Percentiles rank a stretch among this genome's conserved stretches.
These are phyloP conservation scores for Grosmannia penicillata DNA, from an alignment of 2,329 filamentous ascomycete genomes.

Conservation along the genomic window DNA sequence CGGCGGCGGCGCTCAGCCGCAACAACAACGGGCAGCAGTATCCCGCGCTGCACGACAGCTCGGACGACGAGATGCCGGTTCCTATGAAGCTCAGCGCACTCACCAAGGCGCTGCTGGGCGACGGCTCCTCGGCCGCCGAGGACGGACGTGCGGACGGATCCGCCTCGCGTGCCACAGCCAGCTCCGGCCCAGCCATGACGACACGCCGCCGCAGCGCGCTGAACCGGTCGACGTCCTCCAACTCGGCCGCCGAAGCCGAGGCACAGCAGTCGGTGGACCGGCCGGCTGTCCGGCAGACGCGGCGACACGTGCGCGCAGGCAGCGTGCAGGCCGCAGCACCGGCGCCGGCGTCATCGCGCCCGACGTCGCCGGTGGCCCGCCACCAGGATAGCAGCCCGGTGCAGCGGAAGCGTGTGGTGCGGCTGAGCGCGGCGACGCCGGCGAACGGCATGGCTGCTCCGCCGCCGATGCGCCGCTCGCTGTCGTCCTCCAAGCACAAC, in stretches of 20 bases:
- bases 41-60: constrained; percentile 61
- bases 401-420: constrained; percentile 39
- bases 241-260: constrained; percentile 19
- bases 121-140: constrained; percentile 36
- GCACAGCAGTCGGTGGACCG: constrained; percentile 7
- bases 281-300: constrained; percentile 14
- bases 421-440: constrained; percentile 29
- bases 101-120: constrained; percentile 69
- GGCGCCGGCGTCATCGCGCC: constrained; percentile 16
- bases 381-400: constrained; percentile 35
- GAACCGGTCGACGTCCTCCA: constrained; percentile 26
- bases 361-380: constrained; percentile 22
- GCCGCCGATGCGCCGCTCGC: constrained; percentile 35
- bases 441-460: constrained; percentile 18
- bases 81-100: constrained; percentile 90
- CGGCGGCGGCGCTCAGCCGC: constrained; percentile 5
- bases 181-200: constrained; percentile 24
- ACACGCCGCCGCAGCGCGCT: constrained; percentile 37
- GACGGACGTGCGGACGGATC: constrained; percentile 7
- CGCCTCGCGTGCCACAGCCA: constrained; percentile 9
- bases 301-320: constrained; percentile 30
- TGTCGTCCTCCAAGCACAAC: constrained; percentile 21
- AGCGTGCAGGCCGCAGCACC: constrained; percentile 23
- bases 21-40: constrained; percentile 26
- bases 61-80: constrained; percentile 82